These are phyloP conservation scores for Phialemonium atrogriseum DNA, from an alignment of 2,329 filamentous ascomycete species.

Conservation along the genomic window DNA sequence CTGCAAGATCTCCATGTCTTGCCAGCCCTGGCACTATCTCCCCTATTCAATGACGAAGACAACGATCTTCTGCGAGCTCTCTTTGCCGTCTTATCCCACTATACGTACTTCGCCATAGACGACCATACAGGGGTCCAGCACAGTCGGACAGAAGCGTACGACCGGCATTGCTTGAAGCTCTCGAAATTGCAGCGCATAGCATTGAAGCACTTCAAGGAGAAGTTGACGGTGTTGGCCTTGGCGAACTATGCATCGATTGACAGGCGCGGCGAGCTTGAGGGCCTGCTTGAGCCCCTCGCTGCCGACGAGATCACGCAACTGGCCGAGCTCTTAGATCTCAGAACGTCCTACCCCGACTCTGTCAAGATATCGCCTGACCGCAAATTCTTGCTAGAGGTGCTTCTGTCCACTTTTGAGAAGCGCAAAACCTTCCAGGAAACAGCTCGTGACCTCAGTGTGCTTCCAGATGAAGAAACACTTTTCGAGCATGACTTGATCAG, in stretches of 20 bases:
- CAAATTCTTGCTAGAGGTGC: constrained; percentile 58
- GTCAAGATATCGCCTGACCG: constrained; percentile 57
- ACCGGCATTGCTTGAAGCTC: constrained; percentile 67
- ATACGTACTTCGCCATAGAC: constrained; percentile 80
- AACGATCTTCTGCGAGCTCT: constrained; percentile 77
- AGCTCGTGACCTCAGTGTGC: constrained; percentile 58
- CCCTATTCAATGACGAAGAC: constrained; percentile 65
- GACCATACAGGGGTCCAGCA: constrained; percentile 80
- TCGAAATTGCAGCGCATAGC: constrained; percentile 72
- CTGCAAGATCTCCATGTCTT: constrained; percentile 79
- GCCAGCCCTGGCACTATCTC: constrained; percentile 68
- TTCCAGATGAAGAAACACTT: constrained; percentile 77
- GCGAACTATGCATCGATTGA: constrained; percentile 90
- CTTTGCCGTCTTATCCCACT: constrained; percentile 72
- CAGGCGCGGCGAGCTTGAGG: constrained; percentile 67
- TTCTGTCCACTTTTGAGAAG: constrained; percentile 68
- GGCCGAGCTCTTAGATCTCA: constrained; percentile 63
- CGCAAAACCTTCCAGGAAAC: constrained; percentile 76
- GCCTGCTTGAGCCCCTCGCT: constrained; percentile 62
- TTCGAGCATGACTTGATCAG: constrained; percentile 73
- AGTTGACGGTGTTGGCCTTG: constrained; percentile 81
- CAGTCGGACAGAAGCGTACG: constrained; percentile 64
- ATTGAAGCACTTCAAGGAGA: constrained; percentile 77
- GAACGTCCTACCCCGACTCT: constrained; percentile 72
- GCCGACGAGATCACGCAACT: constrained; percentile 68